Evolutionary conservation across 345 rosid genomes (phyloP), one percentile per base, ranked within the genome.

Genomic region (Euphorbia peplus): DNA sequence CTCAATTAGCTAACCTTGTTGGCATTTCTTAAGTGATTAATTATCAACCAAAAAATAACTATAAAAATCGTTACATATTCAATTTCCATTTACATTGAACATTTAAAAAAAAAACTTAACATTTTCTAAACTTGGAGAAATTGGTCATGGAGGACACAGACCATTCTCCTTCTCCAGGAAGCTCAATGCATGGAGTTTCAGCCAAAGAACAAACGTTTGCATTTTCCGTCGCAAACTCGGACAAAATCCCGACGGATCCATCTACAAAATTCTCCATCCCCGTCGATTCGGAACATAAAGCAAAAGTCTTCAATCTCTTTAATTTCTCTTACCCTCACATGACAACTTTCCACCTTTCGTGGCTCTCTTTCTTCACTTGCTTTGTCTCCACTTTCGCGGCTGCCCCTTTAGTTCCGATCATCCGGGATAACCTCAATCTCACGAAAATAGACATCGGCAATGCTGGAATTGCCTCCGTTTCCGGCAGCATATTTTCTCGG

Each of bases 301-400:
- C 79, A 21, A 66, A 76, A 71, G 62, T 66, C 9, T 76, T 76
- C 60, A 66, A 60, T 26, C 72, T 67, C 14, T 60, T 66, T 16
- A 60, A 75, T 41, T 50, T 70, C 9, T 68, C 70, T 9, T 46
- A 58, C 51, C 77, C 81, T 1, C 83, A 80, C 67, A 76, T 80
- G 83, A 29, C 64, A 22, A 73, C 78, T 0, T 80, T 80, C 63
- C 80, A 76, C 63, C 78, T 80, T 24, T 70, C 81, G 5, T 80
- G 81, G 81, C 64, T 80, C 66, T 76, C 80, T n/a, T 80, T 80
- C 53, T 76, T 80, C 76, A 76, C 83, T 37, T 67, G 78, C 58
- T 80, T 80, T 67, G 22, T 80, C 72, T 80, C 83, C 73, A 80
- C 83, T 10, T 80, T 80, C 28, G 83, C 83, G 0, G 81, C 83